A percentile compares a stretch with the other conserved stretches of the same genome.
phyloP scores from a whole-genome alignment of 140 eudicot genomes.

The Oenanthe javanica region DNA sequence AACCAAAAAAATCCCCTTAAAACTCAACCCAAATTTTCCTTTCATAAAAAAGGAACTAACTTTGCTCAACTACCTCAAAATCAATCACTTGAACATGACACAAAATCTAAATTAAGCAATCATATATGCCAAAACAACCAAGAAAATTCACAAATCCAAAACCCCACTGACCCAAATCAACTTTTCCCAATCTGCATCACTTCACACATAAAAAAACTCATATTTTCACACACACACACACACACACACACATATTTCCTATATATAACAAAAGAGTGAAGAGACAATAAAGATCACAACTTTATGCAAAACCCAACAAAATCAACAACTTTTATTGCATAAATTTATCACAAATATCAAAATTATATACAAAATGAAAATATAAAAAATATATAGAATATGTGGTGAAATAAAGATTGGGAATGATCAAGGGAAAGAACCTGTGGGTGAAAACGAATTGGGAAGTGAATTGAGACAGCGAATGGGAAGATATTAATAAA shows the following conservation, averaged over 20 bases:
- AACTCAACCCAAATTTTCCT: not conserved
- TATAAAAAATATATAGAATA: conserved; percentile 6
- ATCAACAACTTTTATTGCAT: conserved; percentile 11
- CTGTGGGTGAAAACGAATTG: conserved; percentile 22
- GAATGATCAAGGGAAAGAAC: conserved; percentile 17
- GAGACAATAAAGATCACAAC: conserved; percentile 31
- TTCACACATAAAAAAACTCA: conserved; percentile 14
- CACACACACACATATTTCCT: conserved; percentile 19
- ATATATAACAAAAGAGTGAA: conserved; percentile 16
- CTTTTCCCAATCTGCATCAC: conserved; percentile 17
- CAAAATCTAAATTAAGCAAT: not conserved
- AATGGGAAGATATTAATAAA: conserved; percentile 4
- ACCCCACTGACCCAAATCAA: conserved; percentile 18
- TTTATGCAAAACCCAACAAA: conserved; percentile 20
- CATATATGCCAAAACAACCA: not conserved
- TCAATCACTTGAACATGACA: not conserved
- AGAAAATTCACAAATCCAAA: not conserved
- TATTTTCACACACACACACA: conserved; percentile 12
- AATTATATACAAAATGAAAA: not conserved
- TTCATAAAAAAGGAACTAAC: not conserved
- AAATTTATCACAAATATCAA: not conserved
- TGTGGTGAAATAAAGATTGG: not conserved
- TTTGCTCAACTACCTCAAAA: conserved; percentile 9
- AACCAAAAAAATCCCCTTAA: conserved; percentile 10
- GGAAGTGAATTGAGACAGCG: conserved; percentile 17